Base-by-base conservation (phyloP, 1,139 yeast genomes). In the Pichia sp. region DNA sequence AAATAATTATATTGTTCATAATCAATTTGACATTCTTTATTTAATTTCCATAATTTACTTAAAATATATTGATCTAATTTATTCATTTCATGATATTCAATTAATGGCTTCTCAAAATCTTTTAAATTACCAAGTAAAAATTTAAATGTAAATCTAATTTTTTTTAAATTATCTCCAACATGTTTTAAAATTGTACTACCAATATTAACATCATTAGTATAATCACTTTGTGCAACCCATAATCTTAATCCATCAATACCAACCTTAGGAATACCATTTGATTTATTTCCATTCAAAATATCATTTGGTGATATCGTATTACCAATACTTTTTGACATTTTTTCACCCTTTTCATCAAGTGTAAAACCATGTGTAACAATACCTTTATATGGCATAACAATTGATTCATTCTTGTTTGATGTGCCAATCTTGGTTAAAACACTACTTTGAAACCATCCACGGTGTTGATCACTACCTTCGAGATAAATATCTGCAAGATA, bases 391-490 rank as follows among this genome's bases (percentile, higher is more conserved):
- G 98, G 98, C 5, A 79, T 71, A 3, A 72, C 66, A 0, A 92
- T 77, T n/a, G 63, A 56, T 5, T 62, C 58, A 1, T 52, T 56
- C 4, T 58, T 58, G 9, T 66, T 40, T 5, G 27, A 34, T 4
- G 54, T 51, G 29, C 78, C 90, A 33, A 88, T 75, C 59, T 82
- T 86, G 37, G 95, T 90, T 51, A 94, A 70, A 38, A 94, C 69
- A 0, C 97, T 88, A 31, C 96, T 87, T 68, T 92, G 99, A 65
- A 92, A 92, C 99, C 99, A 92, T 0, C 99, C 99, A 53, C 99
- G 77, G 63, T 94, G 98, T 65, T 92, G 99, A 63, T 92, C 99
- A 35, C 92, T 80, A 1, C 99, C 99, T 69, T 92, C 99, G 27
- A 90, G 67, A 62, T 88, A 90, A 18, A 87, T 75, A 63, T 90